Percentiles rank a stretch among this genome's conserved stretches.
Conservation (phyloP, 306 rosid genomes). For the Vigna mungo region DNA sequence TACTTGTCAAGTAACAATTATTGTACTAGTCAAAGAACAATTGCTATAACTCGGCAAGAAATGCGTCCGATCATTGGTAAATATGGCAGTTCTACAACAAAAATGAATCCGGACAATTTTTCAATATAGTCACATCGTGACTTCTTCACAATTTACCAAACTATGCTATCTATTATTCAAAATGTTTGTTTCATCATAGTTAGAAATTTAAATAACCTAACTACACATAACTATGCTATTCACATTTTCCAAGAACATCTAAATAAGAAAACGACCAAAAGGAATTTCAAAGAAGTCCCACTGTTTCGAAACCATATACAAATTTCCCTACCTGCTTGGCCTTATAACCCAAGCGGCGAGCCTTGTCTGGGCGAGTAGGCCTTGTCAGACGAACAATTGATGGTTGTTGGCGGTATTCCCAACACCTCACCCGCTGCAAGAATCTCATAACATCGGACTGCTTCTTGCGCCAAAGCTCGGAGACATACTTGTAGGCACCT, state of each 20-base stretch:
- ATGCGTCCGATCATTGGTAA: conserved; percentile 44
- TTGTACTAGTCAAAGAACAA: no score
- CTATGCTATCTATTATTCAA: not conserved
- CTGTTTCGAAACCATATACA: not conserved
- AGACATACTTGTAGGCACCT: conserved; percentile 91
- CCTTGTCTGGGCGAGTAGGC: conserved; percentile 90
- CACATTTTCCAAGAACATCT: not conserved
- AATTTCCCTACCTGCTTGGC: conserved; percentile 71
- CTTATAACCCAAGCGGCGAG: conserved; percentile 88
- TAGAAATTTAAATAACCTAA: no score
- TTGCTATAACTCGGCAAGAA: not conserved
- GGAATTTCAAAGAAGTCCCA: not conserved
- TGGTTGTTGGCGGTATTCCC: conserved; percentile 92
- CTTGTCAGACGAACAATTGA: conserved; percentile 78
- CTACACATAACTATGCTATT: no score
- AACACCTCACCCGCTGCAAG: conserved; percentile 90
- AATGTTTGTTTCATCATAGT: no score
- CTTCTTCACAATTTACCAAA: no score
- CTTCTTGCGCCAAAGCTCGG: conserved; percentile 94
- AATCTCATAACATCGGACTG: conserved; percentile 88
- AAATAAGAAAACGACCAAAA: not conserved
- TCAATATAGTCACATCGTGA: no score
- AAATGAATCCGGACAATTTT: conserved; percentile 20
- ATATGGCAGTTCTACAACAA: not conserved
- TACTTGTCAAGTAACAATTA: no score